Evolutionary conservation across 2,329 filamentous ascomycete genomes (phyloP), one percentile per base, ranked within the genome.

Genomic region (Reticulascus tulasneorum): DNA sequence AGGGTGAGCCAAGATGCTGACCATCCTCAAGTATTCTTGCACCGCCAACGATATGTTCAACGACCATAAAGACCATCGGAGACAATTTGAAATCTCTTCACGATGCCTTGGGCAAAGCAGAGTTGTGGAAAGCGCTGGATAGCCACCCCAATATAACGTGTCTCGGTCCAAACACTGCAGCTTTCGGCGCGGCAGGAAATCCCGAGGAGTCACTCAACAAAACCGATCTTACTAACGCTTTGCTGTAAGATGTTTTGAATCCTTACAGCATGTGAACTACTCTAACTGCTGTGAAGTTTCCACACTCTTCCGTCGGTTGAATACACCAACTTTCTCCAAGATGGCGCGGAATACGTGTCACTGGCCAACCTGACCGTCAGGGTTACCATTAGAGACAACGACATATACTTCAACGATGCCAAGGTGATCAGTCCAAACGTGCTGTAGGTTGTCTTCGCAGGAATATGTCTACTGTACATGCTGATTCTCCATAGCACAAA

Each of bases 371-470:
- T 23, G 6, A 35, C 38, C 23, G 46, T 52, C 10, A 40, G 23
- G 10, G 46, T 55, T 24, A 51, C 40, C 5, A 23, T 54, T 18
- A 43, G 37, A 13, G 34, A 29, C 9, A 35, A 42, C 19, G 36
- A 44, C 23, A 49, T 46, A 20, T 54, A 45, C 41, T 47, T 55
- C 32, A 52, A 52, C 28, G 47, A 45, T 15, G 52, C 47, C 12
- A 42, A 40, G 32, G 50, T 54, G 30, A 44, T 51, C 24, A 39
- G 38, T 17, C 40, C 43, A n/a, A 49, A 49, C 23, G 48, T 49
- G 9, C 24, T 51, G 45, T 47, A 28, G 35, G 41, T 28, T 10
- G 16, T 15, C 8, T 9, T 4, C 17, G 6, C n/a, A 10, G 9
- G 8, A 13, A 12, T n/a, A 5, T 2, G 11, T 4, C 13, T 6